Evolutionary conservation across 441 rosid species (phyloP).

Genomic region (Brassica balearica): DNA sequence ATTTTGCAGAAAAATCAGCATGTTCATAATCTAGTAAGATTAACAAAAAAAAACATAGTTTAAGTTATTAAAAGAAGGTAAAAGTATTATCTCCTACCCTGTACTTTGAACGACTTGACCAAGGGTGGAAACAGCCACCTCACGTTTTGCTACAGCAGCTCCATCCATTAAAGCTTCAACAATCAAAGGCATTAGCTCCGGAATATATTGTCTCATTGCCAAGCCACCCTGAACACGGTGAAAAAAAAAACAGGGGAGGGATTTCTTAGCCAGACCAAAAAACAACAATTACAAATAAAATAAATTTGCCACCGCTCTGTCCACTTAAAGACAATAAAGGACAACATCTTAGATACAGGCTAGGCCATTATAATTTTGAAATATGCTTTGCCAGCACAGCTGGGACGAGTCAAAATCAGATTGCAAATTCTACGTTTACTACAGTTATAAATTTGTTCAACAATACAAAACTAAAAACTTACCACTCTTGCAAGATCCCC

Average conservation of each 20-base stretch:
- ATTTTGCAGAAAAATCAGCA: slow-evolving; percentile 12
- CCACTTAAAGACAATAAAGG: slow-evolving; percentile 26
- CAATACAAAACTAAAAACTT: slow-evolving; percentile 48
- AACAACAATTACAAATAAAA: slow-evolving; percentile 23
- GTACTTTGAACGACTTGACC: slow-evolving; percentile 99
- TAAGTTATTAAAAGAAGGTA: slow-evolving; percentile 32
- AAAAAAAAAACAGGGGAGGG: slow-evolving; percentile 20
- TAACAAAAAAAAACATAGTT: slow-evolving; percentile 15
- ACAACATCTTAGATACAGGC: slow-evolving; percentile 12
- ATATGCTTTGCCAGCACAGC: slow-evolving; percentile 29
- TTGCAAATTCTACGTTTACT: slow-evolving; percentile 17
- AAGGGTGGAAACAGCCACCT: slow-evolving; percentile 98
- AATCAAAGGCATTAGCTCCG: slow-evolving; percentile 98
- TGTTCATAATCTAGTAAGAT: slow-evolving; percentile 11
- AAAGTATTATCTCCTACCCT: slow-evolving; percentile 65
- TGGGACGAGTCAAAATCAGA: slow-evolving; percentile 17
- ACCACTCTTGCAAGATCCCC: slow-evolving; percentile 99
- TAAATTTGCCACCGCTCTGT: slow-evolving; percentile 12
- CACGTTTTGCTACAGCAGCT: slow-evolving; percentile 95
- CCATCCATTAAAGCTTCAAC: slow-evolving; percentile 99
- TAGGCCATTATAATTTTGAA: slow-evolving; percentile 27
- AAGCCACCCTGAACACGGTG: slow-evolving; percentile 82
- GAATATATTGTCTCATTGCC: slow-evolving; percentile 92
- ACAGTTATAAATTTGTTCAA: slow-evolving; percentile 12
- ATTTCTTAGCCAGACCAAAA: slow-evolving; percentile 28